Percentiles rank a stretch among this genome's conserved stretches.
phyloP scores from a whole-genome alignment of 805 yeast genomes.

The Pichia ethanolica region DNA sequence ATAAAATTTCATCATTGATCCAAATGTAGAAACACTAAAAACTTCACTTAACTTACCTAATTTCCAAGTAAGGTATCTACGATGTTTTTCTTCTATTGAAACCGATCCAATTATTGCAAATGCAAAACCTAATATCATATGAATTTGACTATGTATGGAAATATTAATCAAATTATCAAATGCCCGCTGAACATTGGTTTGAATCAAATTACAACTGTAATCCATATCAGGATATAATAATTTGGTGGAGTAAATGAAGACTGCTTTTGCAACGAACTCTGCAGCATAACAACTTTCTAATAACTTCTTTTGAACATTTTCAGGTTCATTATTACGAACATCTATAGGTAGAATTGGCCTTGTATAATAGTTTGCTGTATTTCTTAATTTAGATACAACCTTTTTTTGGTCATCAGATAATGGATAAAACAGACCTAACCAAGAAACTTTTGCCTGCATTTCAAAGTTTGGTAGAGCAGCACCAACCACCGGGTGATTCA shows the following conservation, averaged over 20 bases:
- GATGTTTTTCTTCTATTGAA: slow-evolving; percentile 8
- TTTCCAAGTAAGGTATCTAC: slow-evolving; percentile 12
- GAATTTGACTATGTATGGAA: slow-evolving; percentile 11
- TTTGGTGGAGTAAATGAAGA: slow-evolving; percentile 10
- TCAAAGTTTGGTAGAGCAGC: slow-evolving; percentile 33
- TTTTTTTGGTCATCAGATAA: slow-evolving; percentile 2
- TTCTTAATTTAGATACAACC: slow-evolving; percentile 3
- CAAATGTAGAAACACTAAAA: slow-evolving; percentile 7
- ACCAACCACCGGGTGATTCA: slow-evolving; percentile 37
- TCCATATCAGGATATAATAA: slow-evolving; percentile 9
- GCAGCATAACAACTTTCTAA: slow-evolving; percentile 17
- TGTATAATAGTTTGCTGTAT: slow-evolving; percentile 11
- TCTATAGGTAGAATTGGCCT: slow-evolving; percentile 13
- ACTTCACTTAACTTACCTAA: slow-evolving; percentile 9
- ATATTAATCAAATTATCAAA: slow-evolving; percentile 8
- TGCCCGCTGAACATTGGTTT: slow-evolving; percentile 8
- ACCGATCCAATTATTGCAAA: slow-evolving; percentile 15
- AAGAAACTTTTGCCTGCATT: slow-evolving; percentile 30
- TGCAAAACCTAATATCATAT: slow-evolving; percentile 14
- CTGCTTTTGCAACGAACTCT: slow-evolving; percentile 12
- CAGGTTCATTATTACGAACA: slow-evolving; percentile 12
- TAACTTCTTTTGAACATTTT: slow-evolving; percentile 12
- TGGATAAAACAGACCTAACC: slow-evolving; percentile 24
- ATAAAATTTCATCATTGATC: slow-evolving; percentile 7
- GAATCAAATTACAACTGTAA: slow-evolving; percentile 5